Conservation (phyloP, 495 filamentous ascomycete genomes). For the Zalerion maritima region DNA sequence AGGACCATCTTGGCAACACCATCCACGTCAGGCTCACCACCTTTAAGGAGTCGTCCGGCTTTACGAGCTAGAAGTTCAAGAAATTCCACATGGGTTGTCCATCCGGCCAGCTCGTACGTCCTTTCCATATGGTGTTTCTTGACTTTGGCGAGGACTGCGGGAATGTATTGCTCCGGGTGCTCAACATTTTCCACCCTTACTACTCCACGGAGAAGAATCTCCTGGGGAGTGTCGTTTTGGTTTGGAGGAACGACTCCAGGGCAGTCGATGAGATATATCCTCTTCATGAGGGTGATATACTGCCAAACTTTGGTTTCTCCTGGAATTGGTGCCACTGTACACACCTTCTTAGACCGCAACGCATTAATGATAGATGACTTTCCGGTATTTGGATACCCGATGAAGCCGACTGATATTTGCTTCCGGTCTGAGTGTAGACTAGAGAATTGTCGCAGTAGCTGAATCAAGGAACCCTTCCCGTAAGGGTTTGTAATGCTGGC, state of each 20-base stretch:
- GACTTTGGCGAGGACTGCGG: constrained; percentile 62
- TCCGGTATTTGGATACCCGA: constrained; percentile 79
- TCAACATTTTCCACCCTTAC: constrained; percentile 91
- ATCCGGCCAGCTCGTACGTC: constrained; percentile 76
- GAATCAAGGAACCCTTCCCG: constrained; percentile 64
- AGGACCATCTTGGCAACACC: constrained; percentile 81
- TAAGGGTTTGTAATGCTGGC: constrained; percentile 86
- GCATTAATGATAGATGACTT: constrained; percentile 93
- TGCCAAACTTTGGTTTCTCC: constrained; percentile 97
- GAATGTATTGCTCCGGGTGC: constrained; percentile 89
- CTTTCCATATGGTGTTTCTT: constrained; percentile 80
- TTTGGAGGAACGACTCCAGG: constrained; percentile 90
- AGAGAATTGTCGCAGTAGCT: constrained; percentile 82
- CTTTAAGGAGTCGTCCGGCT: constrained; percentile 69
- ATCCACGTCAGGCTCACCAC: constrained; percentile 79
- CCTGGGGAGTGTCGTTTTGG: constrained; percentile 61
- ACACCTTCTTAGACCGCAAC: constrained; percentile 79
- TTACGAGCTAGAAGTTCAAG: constrained; percentile 79
- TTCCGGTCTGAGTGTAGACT: constrained; percentile 80
- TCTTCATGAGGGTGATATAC: constrained; percentile 91
- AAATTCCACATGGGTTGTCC: constrained; percentile 61
- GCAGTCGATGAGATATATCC: constrained; percentile 95
- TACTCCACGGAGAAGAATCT: constrained; percentile 84
- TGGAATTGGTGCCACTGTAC: constrained; percentile 88
- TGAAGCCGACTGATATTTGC: constrained; percentile 78